Evolutionary conservation across 495 filamentous ascomycete species (phyloP), one percentile per base, ranked within the genome.

Genomic region (Talaromyces nanjingensis): DNA sequence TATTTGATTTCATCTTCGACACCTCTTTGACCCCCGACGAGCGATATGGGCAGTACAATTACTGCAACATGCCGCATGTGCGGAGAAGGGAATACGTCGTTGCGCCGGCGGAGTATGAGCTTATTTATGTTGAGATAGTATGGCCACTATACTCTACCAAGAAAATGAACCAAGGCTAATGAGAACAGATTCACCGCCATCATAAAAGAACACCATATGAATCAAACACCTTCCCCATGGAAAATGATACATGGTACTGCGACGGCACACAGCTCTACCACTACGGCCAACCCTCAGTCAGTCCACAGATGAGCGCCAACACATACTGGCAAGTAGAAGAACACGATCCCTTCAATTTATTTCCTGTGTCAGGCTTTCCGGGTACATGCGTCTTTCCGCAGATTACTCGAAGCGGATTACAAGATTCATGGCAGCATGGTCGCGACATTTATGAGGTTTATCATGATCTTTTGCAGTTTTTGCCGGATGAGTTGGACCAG

Each of bases 11-110:
- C 68, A 76, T 89, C 27, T 91, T 83, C 74, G 83, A 87, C 67
- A 76, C 76, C 55, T 88, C 86, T 9, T 63, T 69, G 24, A 77
- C 77, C 2, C 79, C 84, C 0, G 70, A 70, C 20, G 71, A 70
- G 14, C 63, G 75, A 34, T 86, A 84, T 68, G 82, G 85, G 14
- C 74, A 73, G 24, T 90, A 89, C 73, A 87, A 89, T 68, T 91
- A 84, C 81, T 91, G 88, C 70, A 89, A 90, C 66, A 91, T 89
- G 87, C 88, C 88, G 12, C 88, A 90, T 73, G 84, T 87, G n/a
- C 77, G 86, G 12, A 66, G 60, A 53, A 67, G 67, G 3, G 84
- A 87, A 65, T 91, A 90, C 67, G 69, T 77, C 20, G 75, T 71
- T 49, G 76, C 81, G 52, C 42, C 70, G 22, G 62, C 66, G 5